Base-by-base conservation (phyloP, 441 rosid species). In the Eruca vesicaria region DNA sequence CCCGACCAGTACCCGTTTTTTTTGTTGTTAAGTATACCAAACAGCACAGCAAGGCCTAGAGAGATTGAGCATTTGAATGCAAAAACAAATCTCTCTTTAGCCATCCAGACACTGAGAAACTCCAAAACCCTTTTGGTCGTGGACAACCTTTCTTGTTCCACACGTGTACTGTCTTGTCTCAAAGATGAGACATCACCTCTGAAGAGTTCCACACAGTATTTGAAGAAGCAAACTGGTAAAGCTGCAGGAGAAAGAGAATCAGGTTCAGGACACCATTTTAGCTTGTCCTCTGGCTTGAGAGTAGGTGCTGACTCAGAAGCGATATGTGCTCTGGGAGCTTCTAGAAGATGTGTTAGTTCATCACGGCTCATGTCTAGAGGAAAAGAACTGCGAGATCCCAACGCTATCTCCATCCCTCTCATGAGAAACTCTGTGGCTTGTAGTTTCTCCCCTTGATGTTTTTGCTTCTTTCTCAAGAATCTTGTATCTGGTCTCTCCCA, bases 1-100 rank as follows among this genome's bases (percentile, higher is more conserved):
- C 98, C 97, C 8, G 98, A 85, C 98, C 97, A 90, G 23, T 88
- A 87, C 9, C 86, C 98, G 9, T 88, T 82, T 53, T 82, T 16
- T 58, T 63, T 87, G 76, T 83, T 78, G 78, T 81, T 89, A 19
- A 85, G 50, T 67, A 90, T 63, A 35, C 98, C 97, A 19, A 90
- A 82, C 2, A 93, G 80, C 69, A 90, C 95, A 0, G 97, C 92
- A 1, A 90, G 84, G 76, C 93, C 93, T 11, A 90, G 82, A 62
- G 97, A 82, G 66, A 89, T 26, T 0, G 98, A 89, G 77, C 97
- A 88, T 68, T 90, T 92, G 4, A 79, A 20, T 52, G 97, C 93
- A 66, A 89, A 90, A 11, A 78, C 56, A 80, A 89, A 74, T 48
- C 74, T 86, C 63, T 85, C 82, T 70, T 68, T 74, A 59, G 77